Conservation (phyloP, 2,329 filamentous ascomycete species). For the Macrophomina tecta region DNA sequence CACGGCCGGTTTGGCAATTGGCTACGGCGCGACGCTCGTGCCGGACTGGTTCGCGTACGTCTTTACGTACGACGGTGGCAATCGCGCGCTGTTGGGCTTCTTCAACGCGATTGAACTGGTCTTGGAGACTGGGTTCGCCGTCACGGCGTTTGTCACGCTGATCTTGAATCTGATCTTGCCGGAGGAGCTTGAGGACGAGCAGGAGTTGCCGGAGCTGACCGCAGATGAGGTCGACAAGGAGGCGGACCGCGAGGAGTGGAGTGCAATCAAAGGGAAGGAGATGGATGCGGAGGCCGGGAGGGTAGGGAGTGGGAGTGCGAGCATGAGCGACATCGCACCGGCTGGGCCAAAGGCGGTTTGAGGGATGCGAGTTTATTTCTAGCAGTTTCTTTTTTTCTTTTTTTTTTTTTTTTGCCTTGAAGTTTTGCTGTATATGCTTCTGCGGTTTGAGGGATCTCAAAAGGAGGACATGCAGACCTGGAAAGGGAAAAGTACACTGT, state of each 20-base stretch:
- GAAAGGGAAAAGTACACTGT: background rate
- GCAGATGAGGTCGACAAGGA: conserved; percentile 48
- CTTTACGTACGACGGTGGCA: conserved; percentile 74
- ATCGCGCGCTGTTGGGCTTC: conserved; percentile 73
- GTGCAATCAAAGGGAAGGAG: conserved; percentile 39
- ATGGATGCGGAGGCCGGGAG: conserved; percentile 47
- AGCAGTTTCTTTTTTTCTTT: background rate
- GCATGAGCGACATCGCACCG: conserved; percentile 5
- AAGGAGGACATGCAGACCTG: no score
- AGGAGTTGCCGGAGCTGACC: conserved; percentile 47
- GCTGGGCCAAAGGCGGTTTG: background rate
- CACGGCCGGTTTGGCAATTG: conserved; percentile 74
- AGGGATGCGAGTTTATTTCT: background rate
- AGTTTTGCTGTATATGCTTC: no score
- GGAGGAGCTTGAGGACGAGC: conserved; percentile 66
- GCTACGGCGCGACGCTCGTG: conserved; percentile 63
- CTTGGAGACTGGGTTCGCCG: conserved; percentile 68
- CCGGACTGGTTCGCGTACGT: conserved; percentile 69
- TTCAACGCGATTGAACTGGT: conserved; percentile 66
- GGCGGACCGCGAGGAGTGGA: conserved; percentile 40
- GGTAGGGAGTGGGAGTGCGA: conserved; percentile 33
- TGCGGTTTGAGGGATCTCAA: no score
- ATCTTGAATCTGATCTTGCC: conserved; percentile 75
- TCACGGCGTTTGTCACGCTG: conserved; percentile 75
- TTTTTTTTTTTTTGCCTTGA: background rate